These are phyloP conservation scores for Phyllosticta citribraziliensis DNA, from an alignment of 2,329 filamentous ascomycete genomes.

Conservation along the genomic window DNA sequence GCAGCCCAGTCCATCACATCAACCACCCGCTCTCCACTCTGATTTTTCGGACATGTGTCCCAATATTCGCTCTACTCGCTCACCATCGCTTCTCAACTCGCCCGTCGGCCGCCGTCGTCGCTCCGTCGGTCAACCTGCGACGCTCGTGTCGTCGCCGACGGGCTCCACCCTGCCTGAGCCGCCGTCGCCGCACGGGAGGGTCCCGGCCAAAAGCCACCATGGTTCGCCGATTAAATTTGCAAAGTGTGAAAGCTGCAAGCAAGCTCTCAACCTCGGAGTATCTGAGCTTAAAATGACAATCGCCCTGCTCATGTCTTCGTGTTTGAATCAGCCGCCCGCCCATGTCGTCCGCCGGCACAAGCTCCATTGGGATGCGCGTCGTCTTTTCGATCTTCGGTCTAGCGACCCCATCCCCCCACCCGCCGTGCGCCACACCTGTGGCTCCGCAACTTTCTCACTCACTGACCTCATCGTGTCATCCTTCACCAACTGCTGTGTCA, in stretches of 20 bases:
- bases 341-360: background rate
- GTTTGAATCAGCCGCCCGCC: background rate
- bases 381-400: background rate
- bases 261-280: background rate
- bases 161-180: conserved; percentile 4
- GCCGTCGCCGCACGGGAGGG: background rate
- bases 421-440: background rate
- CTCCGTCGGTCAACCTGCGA: background rate
- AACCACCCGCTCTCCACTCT: no score
- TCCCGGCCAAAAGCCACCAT: background rate
- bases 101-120: background rate
- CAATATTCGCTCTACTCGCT: no score
- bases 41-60: no score
- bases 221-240: background rate
- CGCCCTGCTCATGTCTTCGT: background rate
- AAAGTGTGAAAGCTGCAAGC: background rate
- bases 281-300: background rate
- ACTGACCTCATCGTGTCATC: no score
- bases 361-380: background rate
- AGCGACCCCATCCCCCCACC: background rate
- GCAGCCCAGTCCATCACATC: no score
- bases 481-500: no score
- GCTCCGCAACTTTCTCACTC: no score
- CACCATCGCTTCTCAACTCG: background rate
- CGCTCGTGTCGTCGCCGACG: conserved; percentile 2